Evolutionary conservation across 2,329 filamentous ascomycete species (phyloP).

Genomic region (Fusarium sp.): DNA sequence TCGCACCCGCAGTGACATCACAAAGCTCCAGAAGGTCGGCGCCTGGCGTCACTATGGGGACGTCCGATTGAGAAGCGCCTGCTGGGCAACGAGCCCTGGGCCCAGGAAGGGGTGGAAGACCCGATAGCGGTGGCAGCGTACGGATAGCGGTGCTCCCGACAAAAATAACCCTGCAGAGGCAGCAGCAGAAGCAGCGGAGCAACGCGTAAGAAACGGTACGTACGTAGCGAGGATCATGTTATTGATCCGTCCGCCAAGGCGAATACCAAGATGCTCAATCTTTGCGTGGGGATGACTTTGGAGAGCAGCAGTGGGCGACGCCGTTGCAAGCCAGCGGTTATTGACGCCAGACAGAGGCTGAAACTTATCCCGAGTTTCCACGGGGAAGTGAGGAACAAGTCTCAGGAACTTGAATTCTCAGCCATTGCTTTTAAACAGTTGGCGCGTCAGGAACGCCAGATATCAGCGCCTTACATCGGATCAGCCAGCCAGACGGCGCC

Average conservation of each 20-base stretch:
- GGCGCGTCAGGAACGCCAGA: conserved; percentile 19
- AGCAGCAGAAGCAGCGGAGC: conserved; percentile 1
- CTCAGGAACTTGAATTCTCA: conserved; percentile 12
- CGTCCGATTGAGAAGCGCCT: conserved; percentile 15
- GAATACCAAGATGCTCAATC: conserved; percentile 13
- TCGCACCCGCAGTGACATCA: conserved; percentile 41
- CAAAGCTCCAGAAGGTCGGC: conserved; percentile 12
- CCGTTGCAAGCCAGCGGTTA: conserved; percentile 5
- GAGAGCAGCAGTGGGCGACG: background rate
- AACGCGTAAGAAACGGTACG: background rate
- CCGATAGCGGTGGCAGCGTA: background rate
- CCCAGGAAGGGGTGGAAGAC: conserved; percentile 30
- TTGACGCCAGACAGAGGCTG: conserved; percentile 23
- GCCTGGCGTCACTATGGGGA: conserved; percentile 19
- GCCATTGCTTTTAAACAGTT: conserved; percentile 24
- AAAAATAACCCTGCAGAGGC: conserved; percentile 23
- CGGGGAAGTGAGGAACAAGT: conserved; percentile 16
- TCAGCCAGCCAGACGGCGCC: conserved; percentile 21
- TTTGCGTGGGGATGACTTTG: background rate
- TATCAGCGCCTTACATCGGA: conserved; percentile 11
- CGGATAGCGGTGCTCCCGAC: conserved; percentile 7
- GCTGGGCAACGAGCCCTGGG: conserved; percentile 16
- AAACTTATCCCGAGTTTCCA: conserved; percentile 32
- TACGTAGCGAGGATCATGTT: background rate
- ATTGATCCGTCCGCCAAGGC: background rate